These are phyloP conservation scores for Saprolegnia diclina DNA, from an alignment of 352 stramenopile species.

Conservation along the genomic window DNA sequence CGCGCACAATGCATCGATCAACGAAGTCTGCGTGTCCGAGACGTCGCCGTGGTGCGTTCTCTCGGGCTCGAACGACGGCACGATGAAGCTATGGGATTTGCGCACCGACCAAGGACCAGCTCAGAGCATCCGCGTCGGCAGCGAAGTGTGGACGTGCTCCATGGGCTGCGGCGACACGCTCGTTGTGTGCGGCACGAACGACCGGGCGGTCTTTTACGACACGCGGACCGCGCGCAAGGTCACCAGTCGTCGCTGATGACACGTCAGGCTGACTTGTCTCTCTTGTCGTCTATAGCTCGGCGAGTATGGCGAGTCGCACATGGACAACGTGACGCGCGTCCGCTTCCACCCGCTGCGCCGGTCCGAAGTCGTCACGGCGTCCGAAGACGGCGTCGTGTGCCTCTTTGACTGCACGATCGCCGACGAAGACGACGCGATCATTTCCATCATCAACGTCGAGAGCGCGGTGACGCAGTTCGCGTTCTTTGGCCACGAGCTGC, in stretches of 20 bases:
- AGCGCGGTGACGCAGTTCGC: constrained; percentile 80
- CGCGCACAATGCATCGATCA: constrained; percentile 71
- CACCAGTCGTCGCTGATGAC: background rate
- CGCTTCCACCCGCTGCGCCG: constrained; percentile 75
- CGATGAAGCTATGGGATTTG: constrained; percentile 82
- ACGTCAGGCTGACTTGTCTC: background rate
- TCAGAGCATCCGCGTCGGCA: constrained; percentile 55
- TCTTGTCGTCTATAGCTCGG: constrained; percentile 44
- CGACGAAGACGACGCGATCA: constrained; percentile 82
- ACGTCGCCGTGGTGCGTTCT: constrained; percentile 57
- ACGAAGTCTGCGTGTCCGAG: constrained; percentile 73
- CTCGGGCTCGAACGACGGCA: constrained; percentile 80
- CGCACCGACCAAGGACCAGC: constrained; percentile 32
- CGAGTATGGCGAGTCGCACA: constrained; percentile 84
- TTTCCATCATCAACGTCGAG: constrained; percentile 88
- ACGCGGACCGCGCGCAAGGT: constrained; percentile 51
- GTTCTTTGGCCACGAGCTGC: constrained; percentile 77
- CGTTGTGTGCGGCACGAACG: constrained; percentile 59
- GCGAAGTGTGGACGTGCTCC: constrained; percentile 76
- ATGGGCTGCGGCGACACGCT: constrained; percentile 74
- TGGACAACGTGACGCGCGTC: constrained; percentile 84
- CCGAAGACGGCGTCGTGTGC: constrained; percentile 87
- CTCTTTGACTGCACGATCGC: constrained; percentile 82
- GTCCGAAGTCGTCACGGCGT: constrained; percentile 81
- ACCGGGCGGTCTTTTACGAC: constrained; percentile 79